These are phyloP conservation scores for Puya raimondii DNA, from an alignment of 176 grass and related monocot species.

Conservation along the genomic window DNA sequence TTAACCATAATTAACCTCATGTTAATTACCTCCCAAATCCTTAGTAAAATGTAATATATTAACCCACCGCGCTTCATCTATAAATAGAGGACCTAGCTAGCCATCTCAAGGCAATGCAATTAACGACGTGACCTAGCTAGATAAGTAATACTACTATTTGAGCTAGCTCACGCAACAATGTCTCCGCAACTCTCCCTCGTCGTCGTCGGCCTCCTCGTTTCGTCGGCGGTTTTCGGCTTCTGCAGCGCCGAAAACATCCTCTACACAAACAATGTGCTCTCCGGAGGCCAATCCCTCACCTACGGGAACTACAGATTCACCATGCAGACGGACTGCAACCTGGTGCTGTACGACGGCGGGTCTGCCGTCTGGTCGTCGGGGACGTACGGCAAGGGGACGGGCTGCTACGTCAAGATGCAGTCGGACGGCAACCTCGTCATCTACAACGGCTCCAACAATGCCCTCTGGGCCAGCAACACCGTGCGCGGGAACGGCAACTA, in stretches of 20 bases:
- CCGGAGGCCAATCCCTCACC: background rate
- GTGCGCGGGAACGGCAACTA: background rate
- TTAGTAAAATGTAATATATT: no score
- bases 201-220: background rate
- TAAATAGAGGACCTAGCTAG: no score
- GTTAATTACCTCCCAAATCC: no score
- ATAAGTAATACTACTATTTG: no score
- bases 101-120: no score
- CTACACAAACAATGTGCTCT: constrained; percentile 4
- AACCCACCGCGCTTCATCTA: no score
- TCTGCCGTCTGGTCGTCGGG: constrained; percentile 7
- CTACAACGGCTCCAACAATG: constrained; percentile 6
- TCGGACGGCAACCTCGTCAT: constrained; percentile 18
- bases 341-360: constrained; percentile 16
- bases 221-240: background rate
- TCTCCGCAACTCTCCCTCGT: background rate
- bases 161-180: background rate
- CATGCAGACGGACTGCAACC: constrained; percentile 32
- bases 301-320: constrained; percentile 3
- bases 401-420: constrained; percentile 21
- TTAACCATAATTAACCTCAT: no score
- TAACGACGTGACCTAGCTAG: no score
- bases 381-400: background rate
- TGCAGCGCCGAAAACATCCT: constrained; percentile 11
- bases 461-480: constrained; percentile 19